Evolutionary conservation across 2,329 filamentous ascomycete species (phyloP), one percentile per base, ranked within the genome.

Genomic region (Arthrobotrys entomopaga): DNA sequence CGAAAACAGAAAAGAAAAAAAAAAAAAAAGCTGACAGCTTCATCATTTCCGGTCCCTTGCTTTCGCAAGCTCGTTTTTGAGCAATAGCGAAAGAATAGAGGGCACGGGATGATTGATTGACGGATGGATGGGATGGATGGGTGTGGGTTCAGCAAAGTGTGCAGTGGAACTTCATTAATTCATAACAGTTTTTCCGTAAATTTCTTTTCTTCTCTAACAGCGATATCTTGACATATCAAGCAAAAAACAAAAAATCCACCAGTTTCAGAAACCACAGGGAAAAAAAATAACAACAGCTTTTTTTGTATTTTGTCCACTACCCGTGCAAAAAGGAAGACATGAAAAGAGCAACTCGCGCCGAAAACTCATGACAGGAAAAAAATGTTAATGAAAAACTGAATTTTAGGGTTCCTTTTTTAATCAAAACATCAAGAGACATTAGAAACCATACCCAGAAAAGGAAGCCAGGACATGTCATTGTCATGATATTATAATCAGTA

Each of bases 401-500:
- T 61, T 66, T 72, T 73, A 61, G 52, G 56, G 29, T 58, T 53
- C 69, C 69, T 38, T 66, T 66, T n/a, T 58, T 22, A 24, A 46
- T 24, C 56, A 46, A 64, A 38, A 29, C 29, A 46, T 34, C 13
- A 46, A 46, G 42, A 46, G 42, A 46, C 42, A 63, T 63, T 40
- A 57, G 53, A 56, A 61, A 53, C 56, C 40, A 42, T 61, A 56
- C 69, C 69, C 61, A 66, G 63, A 73, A 73, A 29, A 73, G 61
- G 69, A 65, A 73, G 69, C 69, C 61, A 73, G 61, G 54, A 65
- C 60, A 72, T 59, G 46, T 43, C 40, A 61, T n/a, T 46, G 61
- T 66, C 69, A 34, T 73, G 61, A 73, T 72, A 65, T 65, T 73
- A 73, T 53, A 73, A 66, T 57, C 69, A 56, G 58, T 66, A 73